Percentiles rank a stretch among this genome's conserved stretches.
Evolutionary conservation across 2,329 filamentous ascomycete genomes (phyloP).

Genomic region (Trichophyton mentagrophytes): DNA sequence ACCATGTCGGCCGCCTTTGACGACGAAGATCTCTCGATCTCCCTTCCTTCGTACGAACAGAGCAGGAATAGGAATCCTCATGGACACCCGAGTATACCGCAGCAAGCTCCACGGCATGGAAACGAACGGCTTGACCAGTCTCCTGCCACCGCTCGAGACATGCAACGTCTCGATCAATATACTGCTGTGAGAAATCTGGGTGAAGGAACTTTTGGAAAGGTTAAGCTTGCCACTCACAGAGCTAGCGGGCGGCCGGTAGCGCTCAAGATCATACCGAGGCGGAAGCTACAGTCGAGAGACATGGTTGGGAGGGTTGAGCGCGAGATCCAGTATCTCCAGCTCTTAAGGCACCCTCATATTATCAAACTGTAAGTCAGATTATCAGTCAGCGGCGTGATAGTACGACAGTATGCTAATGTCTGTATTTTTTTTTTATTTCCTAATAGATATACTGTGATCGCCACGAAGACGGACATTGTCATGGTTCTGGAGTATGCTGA

Average conservation of each 20-base stretch:
- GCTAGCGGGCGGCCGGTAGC: slow-evolving; percentile 91
- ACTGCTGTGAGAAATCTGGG: slow-evolving; percentile 80
- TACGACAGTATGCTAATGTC: neutral
- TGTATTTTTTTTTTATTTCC: slow-evolving; percentile 6
- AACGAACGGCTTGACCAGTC: slow-evolving; percentile 26
- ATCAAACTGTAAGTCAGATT: slow-evolving; percentile 69
- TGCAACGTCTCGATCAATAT: slow-evolving; percentile 84
- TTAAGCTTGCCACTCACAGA: slow-evolving; percentile 88
- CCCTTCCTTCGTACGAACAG: slow-evolving; percentile 18
- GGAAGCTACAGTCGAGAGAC: slow-evolving; percentile 90
- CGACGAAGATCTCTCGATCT: slow-evolving; percentile 28
- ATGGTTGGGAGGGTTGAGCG: slow-evolving; percentile 97
- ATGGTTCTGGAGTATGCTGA: slow-evolving; percentile 99
- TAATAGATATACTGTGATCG: slow-evolving; percentile 82
- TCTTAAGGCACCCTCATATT: slow-evolving; percentile 92
- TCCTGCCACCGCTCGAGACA: slow-evolving; percentile 42
- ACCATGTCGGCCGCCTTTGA: slow-evolving; percentile 26
- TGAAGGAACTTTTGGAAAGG: slow-evolving; percentile 96
- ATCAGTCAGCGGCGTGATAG: neutral
- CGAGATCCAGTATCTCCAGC: slow-evolving; percentile 94
- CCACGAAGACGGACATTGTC: slow-evolving; percentile 85
- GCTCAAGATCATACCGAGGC: slow-evolving; percentile 91
- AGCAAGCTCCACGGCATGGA: slow-evolving; percentile 6
- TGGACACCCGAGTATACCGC: slow-evolving; percentile 14
- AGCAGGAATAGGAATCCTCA: slow-evolving; percentile 10